These are phyloP conservation scores for Apiotrichum gracile DNA, from an alignment of 1,284 basidiomycete species.

Conservation along the genomic window DNA sequence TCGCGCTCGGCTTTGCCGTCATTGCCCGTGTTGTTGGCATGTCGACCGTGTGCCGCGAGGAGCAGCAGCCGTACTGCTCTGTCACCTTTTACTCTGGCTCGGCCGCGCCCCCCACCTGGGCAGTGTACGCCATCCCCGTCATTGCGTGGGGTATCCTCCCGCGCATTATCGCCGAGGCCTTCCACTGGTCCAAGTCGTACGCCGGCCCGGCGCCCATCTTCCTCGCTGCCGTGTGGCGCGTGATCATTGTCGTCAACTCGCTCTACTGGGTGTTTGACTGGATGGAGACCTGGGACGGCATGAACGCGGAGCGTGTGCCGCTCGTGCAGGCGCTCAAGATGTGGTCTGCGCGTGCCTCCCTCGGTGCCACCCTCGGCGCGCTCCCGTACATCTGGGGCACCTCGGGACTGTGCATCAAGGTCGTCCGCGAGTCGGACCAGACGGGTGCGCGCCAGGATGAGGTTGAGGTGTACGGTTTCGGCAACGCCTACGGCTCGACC, in stretches of 20 bases:
- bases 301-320: conserved; percentile 34
- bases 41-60: conserved; percentile 86
- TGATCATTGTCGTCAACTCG: conserved; percentile 57
- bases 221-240: conserved; percentile 57
- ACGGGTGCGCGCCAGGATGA: conserved; percentile 44
- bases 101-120: conserved; percentile 57
- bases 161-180: conserved; percentile 54
- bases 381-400: conserved; percentile 63
- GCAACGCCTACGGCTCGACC: conserved; percentile 81
- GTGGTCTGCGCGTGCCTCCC: conserved; percentile 57
- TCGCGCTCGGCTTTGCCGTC: conserved; percentile 61
- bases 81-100: conserved; percentile 78
- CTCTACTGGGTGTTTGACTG: conserved; percentile 75
- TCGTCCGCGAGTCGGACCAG: conserved; percentile 49
- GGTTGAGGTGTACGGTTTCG: conserved; percentile 75
- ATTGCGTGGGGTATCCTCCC: conserved; percentile 57
- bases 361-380: conserved; percentile 54
- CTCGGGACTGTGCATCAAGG: conserved; percentile 65
- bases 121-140: conserved; percentile 57
- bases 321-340: conserved; percentile 56
- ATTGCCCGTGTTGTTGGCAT: conserved; percentile 66
- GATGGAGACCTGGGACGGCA: conserved; percentile 52
- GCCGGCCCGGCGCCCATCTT: conserved; percentile 63
- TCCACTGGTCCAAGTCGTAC: conserved; percentile 66
- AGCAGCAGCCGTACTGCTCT: conserved; percentile 78